Conservation (phyloP, 2,329 filamentous ascomycete species). For the Penicillium olsonii region DNA sequence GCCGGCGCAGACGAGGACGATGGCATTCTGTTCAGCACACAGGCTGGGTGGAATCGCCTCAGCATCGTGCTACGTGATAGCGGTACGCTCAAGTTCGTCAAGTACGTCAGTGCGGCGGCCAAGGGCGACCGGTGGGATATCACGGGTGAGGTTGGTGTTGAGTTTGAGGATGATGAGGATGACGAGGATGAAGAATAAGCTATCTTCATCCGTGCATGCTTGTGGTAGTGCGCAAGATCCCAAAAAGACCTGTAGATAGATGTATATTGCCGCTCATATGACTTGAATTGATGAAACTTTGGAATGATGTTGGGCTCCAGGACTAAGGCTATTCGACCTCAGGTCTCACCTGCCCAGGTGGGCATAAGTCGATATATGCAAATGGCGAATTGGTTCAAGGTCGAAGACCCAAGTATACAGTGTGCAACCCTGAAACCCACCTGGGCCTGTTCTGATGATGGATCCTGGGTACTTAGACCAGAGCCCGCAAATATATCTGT, state of each 20-base stretch:
- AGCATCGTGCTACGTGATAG: conserved; percentile 86
- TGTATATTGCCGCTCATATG: conserved; percentile 1
- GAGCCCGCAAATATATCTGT: too few relatives aligned
- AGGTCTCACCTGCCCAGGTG: too few relatives aligned
- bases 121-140: conserved; percentile 93
- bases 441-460: too few relatives aligned
- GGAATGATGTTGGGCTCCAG: neutral
- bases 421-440: too few relatives aligned
- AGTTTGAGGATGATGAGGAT: conserved; percentile 55
- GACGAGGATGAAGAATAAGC: conserved; percentile 21
- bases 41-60: conserved; percentile 83
- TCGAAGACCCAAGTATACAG: too few relatives aligned
- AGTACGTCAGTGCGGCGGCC: conserved; percentile 84
- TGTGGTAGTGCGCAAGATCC: neutral
- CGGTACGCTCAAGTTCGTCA: conserved; percentile 88
- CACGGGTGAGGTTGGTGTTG: conserved; percentile 73
- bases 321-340: too few relatives aligned
- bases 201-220: neutral
- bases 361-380: too few relatives aligned
- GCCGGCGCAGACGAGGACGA: conserved; percentile 69
- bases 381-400: too few relatives aligned
- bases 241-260: conserved; percentile 8
- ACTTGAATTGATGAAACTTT: conserved; percentile 10
- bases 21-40: conserved; percentile 68
- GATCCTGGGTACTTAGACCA: too few relatives aligned